These are phyloP conservation scores for Meira nashicola DNA, from an alignment of 1,284 basidiomycete genomes.

Conservation along the genomic window DNA sequence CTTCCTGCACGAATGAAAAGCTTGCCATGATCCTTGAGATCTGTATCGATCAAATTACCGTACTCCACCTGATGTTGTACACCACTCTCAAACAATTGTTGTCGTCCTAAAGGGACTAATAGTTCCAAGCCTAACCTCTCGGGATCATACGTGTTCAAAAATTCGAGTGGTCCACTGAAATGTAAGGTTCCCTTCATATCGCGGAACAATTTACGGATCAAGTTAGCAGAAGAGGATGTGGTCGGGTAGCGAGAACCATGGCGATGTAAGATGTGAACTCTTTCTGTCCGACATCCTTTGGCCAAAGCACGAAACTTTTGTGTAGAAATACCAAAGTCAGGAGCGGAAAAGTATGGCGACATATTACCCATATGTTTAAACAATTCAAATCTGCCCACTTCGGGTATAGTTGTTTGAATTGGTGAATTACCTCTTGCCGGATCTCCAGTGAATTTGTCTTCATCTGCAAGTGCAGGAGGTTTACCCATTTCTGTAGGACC, in stretches of 20 bases:
- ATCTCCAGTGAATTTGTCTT: conserved; percentile 30
- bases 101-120: conserved; percentile 42
- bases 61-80: conserved; percentile 14
- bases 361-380: conserved; percentile 50
- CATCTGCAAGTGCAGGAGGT: conserved; percentile 39
- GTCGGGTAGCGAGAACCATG: conserved; percentile 48
- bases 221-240: conserved; percentile 7
- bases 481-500: conserved; percentile 39
- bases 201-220: conserved; percentile 8
- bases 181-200: conserved; percentile 14
- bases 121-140: conserved; percentile 45
- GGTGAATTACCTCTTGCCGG: conserved; percentile 34
- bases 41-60: conserved; percentile 12
- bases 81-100: conserved; percentile 28
- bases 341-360: conserved; percentile 42
- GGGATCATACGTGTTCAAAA: conserved; percentile 34
- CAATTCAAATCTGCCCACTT: conserved; percentile 28
- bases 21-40: conserved; percentile 20
- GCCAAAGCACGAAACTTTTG: conserved; percentile 26
- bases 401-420: conserved; percentile 39
- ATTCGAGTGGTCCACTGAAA: conserved; percentile 36
- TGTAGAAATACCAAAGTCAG: conserved; percentile 41
- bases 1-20: conserved; percentile 46
- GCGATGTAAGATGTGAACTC: conserved; percentile 48
- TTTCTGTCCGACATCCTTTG: conserved; percentile 27